Percentiles rank a stretch among this genome's conserved stretches.
Conservation (phyloP, 768 basidiomycete genomes). For the Multifurca ochricompacta region DNA sequence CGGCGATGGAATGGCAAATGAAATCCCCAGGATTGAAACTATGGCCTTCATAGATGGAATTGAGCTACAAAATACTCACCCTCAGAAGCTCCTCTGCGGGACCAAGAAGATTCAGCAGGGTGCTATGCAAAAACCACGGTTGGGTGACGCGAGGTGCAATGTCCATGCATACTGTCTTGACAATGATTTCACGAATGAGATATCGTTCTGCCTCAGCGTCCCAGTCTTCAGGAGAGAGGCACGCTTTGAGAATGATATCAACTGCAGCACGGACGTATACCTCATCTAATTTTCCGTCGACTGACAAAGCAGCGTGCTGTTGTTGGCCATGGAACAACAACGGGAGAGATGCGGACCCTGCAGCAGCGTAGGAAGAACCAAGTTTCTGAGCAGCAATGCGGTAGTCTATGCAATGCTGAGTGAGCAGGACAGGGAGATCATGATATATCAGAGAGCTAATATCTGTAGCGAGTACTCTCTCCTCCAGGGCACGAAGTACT, state of each 20-base stretch:
- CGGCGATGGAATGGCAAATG: too few relatives aligned
- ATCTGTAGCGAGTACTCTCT: constrained; percentile 46
- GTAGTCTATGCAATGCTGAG: constrained; percentile 75
- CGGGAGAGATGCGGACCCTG: constrained; percentile 53
- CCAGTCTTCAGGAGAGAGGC: constrained; percentile 74
- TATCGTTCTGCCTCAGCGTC: constrained; percentile 70
- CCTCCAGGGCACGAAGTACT: constrained; percentile 54
- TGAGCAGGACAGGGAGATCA: constrained; percentile 56
- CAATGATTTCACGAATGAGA: constrained; percentile 76
- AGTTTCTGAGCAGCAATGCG: constrained; percentile 56
- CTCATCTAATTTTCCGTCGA: constrained; percentile 58
- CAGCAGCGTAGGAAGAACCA: constrained; percentile 61
- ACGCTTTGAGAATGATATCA: constrained; percentile 64
- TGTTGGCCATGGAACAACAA: constrained; percentile 75
- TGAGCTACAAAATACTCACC: constrained; percentile 1
- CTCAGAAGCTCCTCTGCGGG: constrained; percentile 21
- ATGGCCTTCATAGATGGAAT: background rate
- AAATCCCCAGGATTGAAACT: background rate
- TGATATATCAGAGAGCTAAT: constrained; percentile 52
- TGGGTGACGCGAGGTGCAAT: constrained; percentile 58
- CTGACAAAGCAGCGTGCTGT: constrained; percentile 71
- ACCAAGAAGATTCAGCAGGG: constrained; percentile 59
- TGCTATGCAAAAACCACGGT: constrained; percentile 83
- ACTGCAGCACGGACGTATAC: constrained; percentile 76
- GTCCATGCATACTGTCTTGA: constrained; percentile 58